phyloP scores from a whole-genome alignment of 2,329 filamentous ascomycete genomes.

The Zymoseptoria ardabiliae region DNA sequence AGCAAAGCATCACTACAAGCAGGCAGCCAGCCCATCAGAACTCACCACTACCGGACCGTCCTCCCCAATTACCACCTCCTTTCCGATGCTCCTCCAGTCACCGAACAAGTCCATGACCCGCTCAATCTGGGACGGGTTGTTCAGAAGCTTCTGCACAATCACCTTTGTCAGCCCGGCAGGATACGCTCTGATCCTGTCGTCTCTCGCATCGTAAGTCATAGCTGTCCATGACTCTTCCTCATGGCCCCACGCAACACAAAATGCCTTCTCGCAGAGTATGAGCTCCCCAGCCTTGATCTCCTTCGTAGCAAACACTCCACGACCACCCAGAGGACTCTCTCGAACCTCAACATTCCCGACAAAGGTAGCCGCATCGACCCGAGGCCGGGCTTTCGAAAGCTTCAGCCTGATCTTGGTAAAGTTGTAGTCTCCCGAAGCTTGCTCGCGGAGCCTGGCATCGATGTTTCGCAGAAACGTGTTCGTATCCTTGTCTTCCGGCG shows the following conservation, averaged over 20 bases:
- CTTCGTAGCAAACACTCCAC: conserved; percentile 37
- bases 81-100: conserved; percentile 9
- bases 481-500: conserved; percentile 11
- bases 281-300: conserved; percentile 34
- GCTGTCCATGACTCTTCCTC: conserved; percentile 33
- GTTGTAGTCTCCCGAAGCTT: conserved; percentile 16
- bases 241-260: conserved; percentile 11
- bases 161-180: conserved; percentile 21
- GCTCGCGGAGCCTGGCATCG: conserved; percentile 14
- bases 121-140: conserved; percentile 33
- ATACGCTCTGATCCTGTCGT: conserved; percentile 14
- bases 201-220: conserved; percentile 36
- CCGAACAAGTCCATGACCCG: conserved; percentile 13
- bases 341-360: conserved; percentile 4
- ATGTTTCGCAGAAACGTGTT: conserved; percentile 7
- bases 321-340: conserved; percentile 29
- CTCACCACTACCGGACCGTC: conserved; percentile 25
- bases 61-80: conserved; percentile 26
- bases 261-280: conserved; percentile 33
- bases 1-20: no score
- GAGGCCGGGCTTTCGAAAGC: conserved; percentile 1
- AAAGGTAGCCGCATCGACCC: conserved; percentile 18
- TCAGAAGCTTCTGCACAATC: conserved; percentile 34
- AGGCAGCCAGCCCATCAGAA: no score
- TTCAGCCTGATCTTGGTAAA: conserved; percentile 14